Evolutionary conservation across 805 yeast genomes (phyloP).

Genomic region (Yarrowia hollandica): DNA sequence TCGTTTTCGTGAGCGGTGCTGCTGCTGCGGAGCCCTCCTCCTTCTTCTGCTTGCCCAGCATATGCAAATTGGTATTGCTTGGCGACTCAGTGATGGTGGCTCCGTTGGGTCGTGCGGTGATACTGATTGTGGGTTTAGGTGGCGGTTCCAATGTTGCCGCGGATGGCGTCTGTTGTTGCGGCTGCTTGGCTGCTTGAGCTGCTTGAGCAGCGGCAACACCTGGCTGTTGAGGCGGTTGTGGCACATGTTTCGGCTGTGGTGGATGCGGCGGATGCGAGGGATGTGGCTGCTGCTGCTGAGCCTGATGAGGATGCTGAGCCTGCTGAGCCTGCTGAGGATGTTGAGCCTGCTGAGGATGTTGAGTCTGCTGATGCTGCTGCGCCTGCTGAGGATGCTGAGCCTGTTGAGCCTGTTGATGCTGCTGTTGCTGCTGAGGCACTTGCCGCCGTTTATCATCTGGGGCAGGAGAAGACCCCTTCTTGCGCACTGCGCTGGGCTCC

Average conservation of each 20-base stretch:
- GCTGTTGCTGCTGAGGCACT: not conserved
- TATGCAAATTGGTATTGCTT: constrained; percentile 19
- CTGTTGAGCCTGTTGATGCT: not conserved
- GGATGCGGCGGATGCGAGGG: not conserved
- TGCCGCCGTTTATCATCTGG: constrained; percentile 12
- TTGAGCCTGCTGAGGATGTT: too few relatives aligned
- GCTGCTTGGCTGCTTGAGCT: too few relatives aligned
- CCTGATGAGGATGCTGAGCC: too few relatives aligned
- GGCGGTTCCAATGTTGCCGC: not conserved
- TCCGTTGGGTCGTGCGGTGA: constrained; percentile 26
- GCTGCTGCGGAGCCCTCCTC: not conserved
- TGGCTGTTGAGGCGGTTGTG: too few relatives aligned
- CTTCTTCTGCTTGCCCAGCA: constrained; percentile 12
- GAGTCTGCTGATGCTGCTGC: not conserved
- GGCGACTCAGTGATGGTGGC: constrained; percentile 28
- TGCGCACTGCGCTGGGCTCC: constrained; percentile 18
- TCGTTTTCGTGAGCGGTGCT: not conserved
- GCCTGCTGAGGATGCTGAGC: not conserved
- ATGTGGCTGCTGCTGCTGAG: not conserved
- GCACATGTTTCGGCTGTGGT: too few relatives aligned
- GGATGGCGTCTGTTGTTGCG: not conserved
- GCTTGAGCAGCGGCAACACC: too few relatives aligned
- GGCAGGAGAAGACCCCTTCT: constrained; percentile 10
- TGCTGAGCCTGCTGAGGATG: too few relatives aligned
- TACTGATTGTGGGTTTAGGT: constrained; percentile 19